These are phyloP conservation scores for Colletotrichum noveboracense DNA, from an alignment of 2,329 filamentous ascomycete species.

Conservation along the genomic window DNA sequence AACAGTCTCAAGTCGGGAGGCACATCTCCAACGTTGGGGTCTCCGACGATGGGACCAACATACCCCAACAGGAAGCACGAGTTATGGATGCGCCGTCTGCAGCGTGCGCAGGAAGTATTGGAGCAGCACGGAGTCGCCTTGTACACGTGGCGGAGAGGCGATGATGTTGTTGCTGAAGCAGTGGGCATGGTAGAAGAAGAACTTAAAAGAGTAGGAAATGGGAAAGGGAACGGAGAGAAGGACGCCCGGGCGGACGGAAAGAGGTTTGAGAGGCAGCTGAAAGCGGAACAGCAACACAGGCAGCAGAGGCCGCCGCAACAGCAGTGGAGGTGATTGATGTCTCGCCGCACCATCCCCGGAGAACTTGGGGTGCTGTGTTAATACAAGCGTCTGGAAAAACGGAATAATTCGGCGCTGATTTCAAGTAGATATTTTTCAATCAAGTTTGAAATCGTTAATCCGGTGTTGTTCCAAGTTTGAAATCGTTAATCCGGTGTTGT, in stretches of 20 bases:
- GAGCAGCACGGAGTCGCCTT: slow-evolving; percentile 70
- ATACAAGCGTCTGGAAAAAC: neutral
- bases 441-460: neutral
- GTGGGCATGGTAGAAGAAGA: slow-evolving; percentile 66
- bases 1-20: slow-evolving; percentile 32
- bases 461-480: neutral
- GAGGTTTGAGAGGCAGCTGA: slow-evolving; percentile 20
- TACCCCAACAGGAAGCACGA: slow-evolving; percentile 70
- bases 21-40: slow-evolving; percentile 36
- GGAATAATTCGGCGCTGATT: slow-evolving; percentile 1
- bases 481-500: neutral
- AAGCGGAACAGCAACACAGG: slow-evolving; percentile 11
- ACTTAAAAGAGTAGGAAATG: slow-evolving; percentile 45
- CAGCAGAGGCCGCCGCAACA: slow-evolving; percentile 13
- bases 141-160: slow-evolving; percentile 75
- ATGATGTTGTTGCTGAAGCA: slow-evolving; percentile 72
- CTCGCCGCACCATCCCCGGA: neutral
- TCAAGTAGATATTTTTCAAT: slow-evolving; percentile 9
- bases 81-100: slow-evolving; percentile 73
- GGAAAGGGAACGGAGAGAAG: slow-evolving; percentile 27
- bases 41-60: slow-evolving; percentile 37
- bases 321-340: neutral
- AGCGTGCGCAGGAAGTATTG: slow-evolving; percentile 66
- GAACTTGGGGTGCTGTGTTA: neutral
- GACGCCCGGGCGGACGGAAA: slow-evolving; percentile 21